Percentiles rank a stretch among this genome's conserved stretches.
Conservation (phyloP, 192 early-diverging fungal species). For the Diversispora epigaea region DNA sequence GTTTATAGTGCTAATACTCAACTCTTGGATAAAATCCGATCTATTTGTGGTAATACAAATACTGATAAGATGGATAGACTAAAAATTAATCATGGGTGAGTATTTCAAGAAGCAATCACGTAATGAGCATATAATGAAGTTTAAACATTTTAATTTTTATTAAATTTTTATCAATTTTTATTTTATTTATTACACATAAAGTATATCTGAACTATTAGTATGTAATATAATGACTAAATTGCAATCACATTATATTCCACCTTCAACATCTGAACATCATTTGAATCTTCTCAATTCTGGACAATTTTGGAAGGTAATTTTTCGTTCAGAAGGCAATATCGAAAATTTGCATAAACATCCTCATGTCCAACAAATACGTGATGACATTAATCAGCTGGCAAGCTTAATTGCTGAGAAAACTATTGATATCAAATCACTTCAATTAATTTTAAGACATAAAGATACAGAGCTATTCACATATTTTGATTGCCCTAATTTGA, state of each 20-base stretch:
- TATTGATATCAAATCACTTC: conserved; percentile 3
- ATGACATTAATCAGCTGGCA: not conserved
- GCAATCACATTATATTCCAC: not conserved
- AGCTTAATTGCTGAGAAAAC: not conserved
- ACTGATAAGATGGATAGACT: conserved; percentile 2
- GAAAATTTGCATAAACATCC: not conserved
- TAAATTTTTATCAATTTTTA: not conserved
- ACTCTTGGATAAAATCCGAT: no score
- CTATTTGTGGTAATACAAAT: no score
- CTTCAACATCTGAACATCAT: not conserved
- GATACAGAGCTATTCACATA: conserved; percentile 4
- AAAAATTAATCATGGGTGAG: no score
- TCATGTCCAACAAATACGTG: not conserved
- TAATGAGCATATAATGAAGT: not conserved
- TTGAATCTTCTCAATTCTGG: not conserved
- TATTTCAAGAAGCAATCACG: no score
- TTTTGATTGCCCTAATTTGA: not conserved
- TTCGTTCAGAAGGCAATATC: conserved; percentile 8
- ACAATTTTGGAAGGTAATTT: conserved; percentile 22
- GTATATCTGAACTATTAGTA: not conserved
- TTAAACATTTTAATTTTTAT: not conserved
- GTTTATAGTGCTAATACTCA: no score
- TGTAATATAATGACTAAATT: not conserved
- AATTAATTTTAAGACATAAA: not conserved
- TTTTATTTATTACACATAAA: not conserved